These are phyloP conservation scores for Wickerhamiella kurtzmanii DNA, from an alignment of 805 yeast genomes.

Conservation along the genomic window DNA sequence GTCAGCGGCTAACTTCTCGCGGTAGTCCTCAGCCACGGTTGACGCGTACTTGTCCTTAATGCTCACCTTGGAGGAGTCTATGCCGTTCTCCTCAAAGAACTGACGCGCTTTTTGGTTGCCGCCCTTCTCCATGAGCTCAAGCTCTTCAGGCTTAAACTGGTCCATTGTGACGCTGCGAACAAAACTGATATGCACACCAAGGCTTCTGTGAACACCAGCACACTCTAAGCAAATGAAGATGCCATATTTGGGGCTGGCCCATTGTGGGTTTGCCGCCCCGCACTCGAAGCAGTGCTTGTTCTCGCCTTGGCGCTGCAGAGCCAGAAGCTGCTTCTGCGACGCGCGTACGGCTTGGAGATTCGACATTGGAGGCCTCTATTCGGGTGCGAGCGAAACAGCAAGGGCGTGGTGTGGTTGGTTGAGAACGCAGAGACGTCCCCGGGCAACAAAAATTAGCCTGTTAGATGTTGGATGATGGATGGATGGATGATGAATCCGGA, in stretches of 20 bases:
- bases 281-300: constrained; percentile 92
- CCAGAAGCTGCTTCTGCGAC: constrained; percentile 45
- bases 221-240: constrained; percentile 94
- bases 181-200: constrained; percentile 94
- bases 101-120: constrained; percentile 68
- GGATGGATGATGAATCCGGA: too few species aligned
- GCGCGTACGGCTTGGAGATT: constrained; percentile 6
- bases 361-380: not conserved
- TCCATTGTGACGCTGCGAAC: constrained; percentile 97
- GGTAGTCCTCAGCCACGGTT: constrained; percentile 88
- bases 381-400: too few species aligned
- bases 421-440: too few species aligned
- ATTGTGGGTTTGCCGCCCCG: constrained; percentile 90
- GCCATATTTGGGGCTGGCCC: constrained; percentile 99
- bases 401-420: too few species aligned
- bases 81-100: constrained; percentile 60
- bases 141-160: constrained; percentile 89
- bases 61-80: constrained; percentile 43
- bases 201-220: constrained; percentile 86
- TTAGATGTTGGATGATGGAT: too few species aligned
- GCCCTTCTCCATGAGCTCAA: constrained; percentile 82
- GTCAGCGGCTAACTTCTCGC: constrained; percentile 59
- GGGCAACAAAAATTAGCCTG: too few species aligned
- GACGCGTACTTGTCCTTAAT: constrained; percentile 72
- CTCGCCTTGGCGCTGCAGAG: constrained; percentile 66